Conservation (phyloP, 2,329 filamentous ascomycete species). For the Xylariaceae sp. region DNA sequence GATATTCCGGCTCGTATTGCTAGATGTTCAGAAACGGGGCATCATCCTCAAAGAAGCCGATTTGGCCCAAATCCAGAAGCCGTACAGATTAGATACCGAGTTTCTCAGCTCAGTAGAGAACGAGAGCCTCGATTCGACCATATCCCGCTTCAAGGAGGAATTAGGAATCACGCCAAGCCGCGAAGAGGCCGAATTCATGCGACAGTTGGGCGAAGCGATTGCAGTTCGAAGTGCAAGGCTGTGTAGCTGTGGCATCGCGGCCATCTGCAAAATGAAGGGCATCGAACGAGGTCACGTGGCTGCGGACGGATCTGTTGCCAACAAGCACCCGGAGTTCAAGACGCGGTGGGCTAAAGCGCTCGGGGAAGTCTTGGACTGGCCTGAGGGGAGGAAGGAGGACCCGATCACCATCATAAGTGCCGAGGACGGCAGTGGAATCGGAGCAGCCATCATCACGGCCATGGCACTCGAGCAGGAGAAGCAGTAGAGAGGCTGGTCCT, state of each 20-base stretch:
- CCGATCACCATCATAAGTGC: conserved; percentile 1
- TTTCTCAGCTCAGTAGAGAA: background rate
- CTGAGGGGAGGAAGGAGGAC: background rate
- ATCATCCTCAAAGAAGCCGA: background rate
- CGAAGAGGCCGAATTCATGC: background rate
- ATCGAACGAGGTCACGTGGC: background rate
- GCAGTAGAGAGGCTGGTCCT: too few species aligned
- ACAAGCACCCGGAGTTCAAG: conserved; percentile 1
- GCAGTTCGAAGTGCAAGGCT: background rate
- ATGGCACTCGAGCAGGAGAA: background rate
- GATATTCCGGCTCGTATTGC: conserved; percentile 3
- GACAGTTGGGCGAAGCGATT: background rate
- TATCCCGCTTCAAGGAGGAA: background rate
- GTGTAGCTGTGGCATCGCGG: conserved; percentile 1
- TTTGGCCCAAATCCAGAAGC: background rate
- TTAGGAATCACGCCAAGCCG: background rate
- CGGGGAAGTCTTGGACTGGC: conserved; percentile 1
- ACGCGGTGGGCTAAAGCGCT: background rate
- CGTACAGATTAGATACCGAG: conserved; percentile 1
- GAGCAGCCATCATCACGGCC: background rate
- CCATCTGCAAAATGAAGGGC: conserved; percentile 1
- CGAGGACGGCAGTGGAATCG: conserved; percentile 1
- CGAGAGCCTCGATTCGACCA: background rate
- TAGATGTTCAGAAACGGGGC: background rate
- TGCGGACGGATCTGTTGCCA: conserved; percentile 1